Base-by-base conservation (phyloP, 1,284 basidiomycete species). In the Fereydounia khargensis region DNA sequence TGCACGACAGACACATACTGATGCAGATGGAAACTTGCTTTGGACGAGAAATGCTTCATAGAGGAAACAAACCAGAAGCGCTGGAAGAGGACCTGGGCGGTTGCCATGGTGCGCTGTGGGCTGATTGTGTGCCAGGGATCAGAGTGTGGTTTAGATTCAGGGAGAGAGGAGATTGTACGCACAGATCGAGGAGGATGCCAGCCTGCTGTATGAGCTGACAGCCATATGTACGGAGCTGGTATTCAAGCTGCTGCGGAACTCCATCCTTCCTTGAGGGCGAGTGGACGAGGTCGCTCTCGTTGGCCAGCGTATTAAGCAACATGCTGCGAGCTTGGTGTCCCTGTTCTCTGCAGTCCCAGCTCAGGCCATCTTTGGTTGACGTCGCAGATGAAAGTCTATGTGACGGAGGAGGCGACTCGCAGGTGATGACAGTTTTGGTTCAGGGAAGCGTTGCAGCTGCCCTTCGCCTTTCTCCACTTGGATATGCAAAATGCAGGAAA, bases 11-110 rank as follows among this genome's bases (percentile, higher is more conserved):
- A n/a, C n/a, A n/a, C n/a, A n/a, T n/a, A n/a, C n/a, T n/a, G n/a
- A n/a, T n/a, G n/a, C n/a, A n/a, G n/a, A n/a, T n/a, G n/a, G n/a
- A n/a, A 9, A 28, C 49, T 77, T 68, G 94, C 91, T 60, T 85
- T 86, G 48, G 95, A 85, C 20, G 89, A 85, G 75, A 94, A 99
- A 51, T 91, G 87, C 69, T 87, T 86, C 84, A 98, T 85, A 3
- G 91, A 95, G 4, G 88, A 86, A 14, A 95, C 89, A 78, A 85
- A 97, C 88, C 87, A 98, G 80, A 98, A 99, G 22, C 94, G 82
- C 61, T 98, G 94, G 74, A 94, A 94, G 4, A 99, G 79, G 30
- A 97, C 90, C 74, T 97, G 92, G 0, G 95, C 95, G 0, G 91
- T 90, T 4, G 94, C 91, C 65, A 95, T 89, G 6, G 91, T 91